phyloP scores from a whole-genome alignment of 306 rosid species.

The Dicorynia guianensis region DNA sequence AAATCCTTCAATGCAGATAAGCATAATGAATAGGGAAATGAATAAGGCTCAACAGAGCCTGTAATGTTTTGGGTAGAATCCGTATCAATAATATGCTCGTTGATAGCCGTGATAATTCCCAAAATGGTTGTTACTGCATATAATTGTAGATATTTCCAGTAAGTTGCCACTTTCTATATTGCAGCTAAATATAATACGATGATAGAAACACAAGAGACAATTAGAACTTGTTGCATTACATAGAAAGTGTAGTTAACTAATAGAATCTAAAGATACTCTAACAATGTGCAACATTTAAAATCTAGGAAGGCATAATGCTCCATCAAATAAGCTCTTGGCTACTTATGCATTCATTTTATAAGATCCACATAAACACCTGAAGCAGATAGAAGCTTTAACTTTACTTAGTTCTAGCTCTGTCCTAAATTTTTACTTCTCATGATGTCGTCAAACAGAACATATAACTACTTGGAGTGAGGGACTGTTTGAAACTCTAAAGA shows the following conservation, averaged over 20 bases:
- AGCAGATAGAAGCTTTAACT: constrained; percentile 21
- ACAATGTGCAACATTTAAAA: too few species aligned
- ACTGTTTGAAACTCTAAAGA: constrained; percentile 48
- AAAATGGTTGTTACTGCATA: constrained; percentile 80
- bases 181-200: constrained; percentile 20
- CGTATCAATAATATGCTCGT: constrained; percentile 81
- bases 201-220: not conserved
- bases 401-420: not conserved
- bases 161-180: constrained; percentile 19
- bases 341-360: not conserved
- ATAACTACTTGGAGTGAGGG: constrained; percentile 1
- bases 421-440: constrained; percentile 24
- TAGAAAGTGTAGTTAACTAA: too few species aligned
- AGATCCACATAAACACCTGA: constrained; percentile 23
- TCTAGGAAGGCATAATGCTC: not conserved
- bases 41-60: constrained; percentile 54
- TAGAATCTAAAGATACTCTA: too few species aligned
- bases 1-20: constrained; percentile 89
- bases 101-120: constrained; percentile 89
- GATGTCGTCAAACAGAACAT: constrained; percentile 16
- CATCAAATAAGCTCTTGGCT: not conserved
- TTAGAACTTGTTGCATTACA: too few species aligned
- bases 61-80: constrained; percentile 52
- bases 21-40: constrained; percentile 84
- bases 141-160: constrained; percentile 37